Base-by-base conservation (phyloP, 345 rosid genomes). In the Syzygium grande region DNA sequence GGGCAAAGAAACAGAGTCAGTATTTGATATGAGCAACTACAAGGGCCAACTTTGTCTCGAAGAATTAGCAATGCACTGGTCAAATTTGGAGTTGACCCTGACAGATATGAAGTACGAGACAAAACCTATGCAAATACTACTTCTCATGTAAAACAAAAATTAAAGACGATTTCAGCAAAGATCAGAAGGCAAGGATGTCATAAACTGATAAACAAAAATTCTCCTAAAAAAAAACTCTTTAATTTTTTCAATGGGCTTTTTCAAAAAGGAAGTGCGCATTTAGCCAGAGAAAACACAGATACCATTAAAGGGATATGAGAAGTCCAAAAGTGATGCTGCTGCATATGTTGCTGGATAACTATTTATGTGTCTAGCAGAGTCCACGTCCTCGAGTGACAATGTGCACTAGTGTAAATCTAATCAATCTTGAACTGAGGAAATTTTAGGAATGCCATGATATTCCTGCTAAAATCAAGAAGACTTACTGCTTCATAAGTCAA, bases 401-500 rank as follows among this genome's bases (percentile, higher is more conserved):
- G 46, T 10, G 27, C 80, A 73, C 49, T 6, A 38, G 80, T 19
- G 14, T 73, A 73, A 5, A 73, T 73, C 27, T 38, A 38, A 73
- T 73, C 80, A 19, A 68, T 73, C 11, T 22, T 34, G 80, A 68
- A 73, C 25, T 0, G 7, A 73, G 49, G 49, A 73, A 73, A 73
- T 73, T 73, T 34, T 73, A 73, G 49, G 13, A 73, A 73, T 73
- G 80, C 49, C 13, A 38, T 38, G 7, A 73, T 34, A 73, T 19
- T 73, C 80, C 80, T 9, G 49, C 80, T 73, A 34, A 73, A 73
- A 34, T 30, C 8, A 84, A 84, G 30, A 59, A 79, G 84, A 88
- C 98, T 94, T 92, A 98, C 99, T 43, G 99, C 99, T 93, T 98
- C 99, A 93, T 96, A 96, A 53, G 99, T 98, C 91, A 98, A 93